These are phyloP conservation scores for Cicer bijugum DNA, from an alignment of 306 rosid species.

Conservation along the genomic window DNA sequence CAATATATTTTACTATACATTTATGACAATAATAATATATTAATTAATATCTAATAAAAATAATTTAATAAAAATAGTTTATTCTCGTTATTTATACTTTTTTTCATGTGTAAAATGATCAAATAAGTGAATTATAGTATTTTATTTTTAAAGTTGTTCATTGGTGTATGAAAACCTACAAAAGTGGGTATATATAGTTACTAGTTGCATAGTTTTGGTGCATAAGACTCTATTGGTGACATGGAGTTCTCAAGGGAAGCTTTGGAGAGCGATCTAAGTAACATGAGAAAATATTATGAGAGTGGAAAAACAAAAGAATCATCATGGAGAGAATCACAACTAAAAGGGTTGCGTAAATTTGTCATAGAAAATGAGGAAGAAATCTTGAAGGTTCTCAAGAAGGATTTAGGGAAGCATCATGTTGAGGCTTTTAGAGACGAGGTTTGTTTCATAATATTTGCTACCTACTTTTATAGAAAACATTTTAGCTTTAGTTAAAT, in stretches of 20 bases:
- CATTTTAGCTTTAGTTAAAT: too few species aligned
- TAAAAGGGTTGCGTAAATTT: slow-evolving; percentile 53
- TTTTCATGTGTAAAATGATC: too few species aligned
- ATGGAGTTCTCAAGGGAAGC: slow-evolving; percentile 40
- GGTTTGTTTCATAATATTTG: slow-evolving; percentile 45
- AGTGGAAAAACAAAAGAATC: slow-evolving; percentile 67
- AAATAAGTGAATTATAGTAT: too few species aligned
- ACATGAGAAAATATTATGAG: slow-evolving; percentile 54
- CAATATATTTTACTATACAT: too few species aligned
- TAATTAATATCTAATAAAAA: too few species aligned
- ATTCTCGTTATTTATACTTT: too few species aligned
- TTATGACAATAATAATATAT: too few species aligned
- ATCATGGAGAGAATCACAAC: slow-evolving; percentile 77
- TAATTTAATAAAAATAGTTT: too few species aligned
- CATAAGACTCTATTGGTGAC: background rate
- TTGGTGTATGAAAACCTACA: background rate
- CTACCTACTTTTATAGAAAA: background rate
- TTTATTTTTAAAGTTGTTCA: too few species aligned
- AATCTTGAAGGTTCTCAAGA: slow-evolving; percentile 63
- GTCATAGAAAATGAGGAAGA: slow-evolving; percentile 54
- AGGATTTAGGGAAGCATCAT: slow-evolving; percentile 71
- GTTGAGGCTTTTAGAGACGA: slow-evolving; percentile 83
- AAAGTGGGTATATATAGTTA: slow-evolving; percentile 17
- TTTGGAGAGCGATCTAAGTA: slow-evolving; percentile 49
- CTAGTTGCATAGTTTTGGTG: background rate